These are phyloP conservation scores for Orbilia brochopaga DNA, from an alignment of 2,329 filamentous ascomycete genomes.

Conservation along the genomic window DNA sequence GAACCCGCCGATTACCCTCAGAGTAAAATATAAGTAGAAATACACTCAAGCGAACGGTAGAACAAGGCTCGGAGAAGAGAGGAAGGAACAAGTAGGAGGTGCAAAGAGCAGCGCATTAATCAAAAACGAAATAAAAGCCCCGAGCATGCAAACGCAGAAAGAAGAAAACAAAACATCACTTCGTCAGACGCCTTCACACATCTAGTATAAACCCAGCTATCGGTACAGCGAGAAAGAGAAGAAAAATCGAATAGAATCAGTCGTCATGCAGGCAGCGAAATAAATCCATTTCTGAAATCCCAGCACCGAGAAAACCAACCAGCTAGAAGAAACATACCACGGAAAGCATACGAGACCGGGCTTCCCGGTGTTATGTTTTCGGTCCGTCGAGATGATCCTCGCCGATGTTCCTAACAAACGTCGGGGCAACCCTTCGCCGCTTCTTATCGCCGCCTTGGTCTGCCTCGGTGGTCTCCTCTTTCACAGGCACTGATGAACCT, in stretches of 20 bases:
- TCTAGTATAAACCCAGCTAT: not conserved
- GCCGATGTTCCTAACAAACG: slow-evolving; percentile 60
- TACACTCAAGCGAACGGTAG: slow-evolving; percentile 11
- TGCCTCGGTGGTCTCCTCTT: slow-evolving; percentile 66
- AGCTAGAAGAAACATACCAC: slow-evolving; percentile 5
- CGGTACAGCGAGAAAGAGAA: not conserved
- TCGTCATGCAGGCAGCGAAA: slow-evolving; percentile 1
- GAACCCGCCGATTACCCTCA: not conserved
- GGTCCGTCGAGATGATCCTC: slow-evolving; percentile 34
- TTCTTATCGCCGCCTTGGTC: slow-evolving; percentile 66
- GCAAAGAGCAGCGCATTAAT: not conserved
- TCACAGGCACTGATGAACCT: slow-evolving; percentile 61
- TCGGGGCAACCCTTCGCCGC: slow-evolving; percentile 74
- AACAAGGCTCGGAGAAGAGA: not conserved
- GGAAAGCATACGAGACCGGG: not conserved
- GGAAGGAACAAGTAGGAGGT: not conserved
- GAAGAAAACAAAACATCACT: slow-evolving; percentile 17
- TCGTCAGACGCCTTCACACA: not conserved
- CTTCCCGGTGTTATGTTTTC: slow-evolving; percentile 1
- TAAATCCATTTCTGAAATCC: slow-evolving; percentile 6
- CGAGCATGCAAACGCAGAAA: not conserved
- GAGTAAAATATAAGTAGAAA: slow-evolving; percentile 11
- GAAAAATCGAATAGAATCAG: not conserved
- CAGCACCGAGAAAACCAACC: slow-evolving; percentile 6
- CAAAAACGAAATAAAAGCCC: not conserved